phyloP scores from a whole-genome alignment of 163 green algal genomes.

The Coccomyxa subellipsoidea region DNA sequence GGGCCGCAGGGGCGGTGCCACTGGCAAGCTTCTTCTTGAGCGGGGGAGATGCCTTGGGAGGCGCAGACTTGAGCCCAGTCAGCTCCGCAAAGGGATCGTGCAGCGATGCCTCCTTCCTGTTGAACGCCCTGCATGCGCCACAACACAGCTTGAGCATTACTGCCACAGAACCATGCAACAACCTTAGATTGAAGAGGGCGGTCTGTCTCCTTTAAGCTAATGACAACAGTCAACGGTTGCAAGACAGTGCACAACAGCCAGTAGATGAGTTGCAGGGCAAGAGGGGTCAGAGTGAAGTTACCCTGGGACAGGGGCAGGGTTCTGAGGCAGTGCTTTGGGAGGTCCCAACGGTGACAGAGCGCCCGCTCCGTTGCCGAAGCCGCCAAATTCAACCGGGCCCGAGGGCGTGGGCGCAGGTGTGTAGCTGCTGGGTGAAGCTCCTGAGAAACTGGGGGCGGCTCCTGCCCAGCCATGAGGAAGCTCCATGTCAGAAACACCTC shows the following conservation, averaged over 20 bases:
- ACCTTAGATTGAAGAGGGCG: too few species aligned
- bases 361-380: too few species aligned
- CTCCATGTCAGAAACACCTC: too few species aligned
- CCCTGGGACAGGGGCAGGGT: neutral
- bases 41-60: neutral
- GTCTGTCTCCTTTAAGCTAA: too few species aligned
- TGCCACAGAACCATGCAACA: too few species aligned
- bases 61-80: neutral
- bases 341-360: neutral
- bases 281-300: neutral
- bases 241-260: too few species aligned
- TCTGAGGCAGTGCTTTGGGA: neutral
- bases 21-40: neutral
- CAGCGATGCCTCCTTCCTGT: conserved; percentile 10
- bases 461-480: neutral
- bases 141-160: neutral
- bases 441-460: neutral
- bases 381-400: neutral
- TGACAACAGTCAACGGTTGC: too few species aligned
- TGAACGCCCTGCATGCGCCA: neutral
- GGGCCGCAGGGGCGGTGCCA: neutral
- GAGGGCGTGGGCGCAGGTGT: neutral
- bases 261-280: too few species aligned
- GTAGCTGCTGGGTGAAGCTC: neutral
- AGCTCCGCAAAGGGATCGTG: conserved; percentile 24